Evolutionary conservation across 495 filamentous ascomycete species (phyloP).

Genomic region (Cercophora samala): DNA sequence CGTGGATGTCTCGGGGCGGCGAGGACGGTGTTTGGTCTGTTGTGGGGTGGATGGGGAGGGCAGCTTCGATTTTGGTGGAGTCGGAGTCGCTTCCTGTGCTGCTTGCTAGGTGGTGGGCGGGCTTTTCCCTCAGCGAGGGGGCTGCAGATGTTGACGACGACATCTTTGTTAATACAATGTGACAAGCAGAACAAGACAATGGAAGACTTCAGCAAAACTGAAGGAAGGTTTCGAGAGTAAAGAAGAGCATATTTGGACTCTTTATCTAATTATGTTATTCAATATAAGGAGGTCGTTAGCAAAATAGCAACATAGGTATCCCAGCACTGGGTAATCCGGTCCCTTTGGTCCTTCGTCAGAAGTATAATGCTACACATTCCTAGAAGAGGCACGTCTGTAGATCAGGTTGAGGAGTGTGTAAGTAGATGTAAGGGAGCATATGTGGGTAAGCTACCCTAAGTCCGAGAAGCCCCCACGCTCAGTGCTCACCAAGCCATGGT

Average conservation of each 20-base stretch:
- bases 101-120: not conserved
- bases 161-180: not conserved
- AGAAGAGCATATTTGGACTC: no score
- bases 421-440: no score
- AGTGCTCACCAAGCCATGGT: not conserved
- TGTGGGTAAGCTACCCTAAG: not conserved
- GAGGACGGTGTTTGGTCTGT: conserved; percentile 3
- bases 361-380: no score
- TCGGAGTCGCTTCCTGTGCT: not conserved
- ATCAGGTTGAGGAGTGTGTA: no score
- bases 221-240: not conserved
- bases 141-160: not conserved
- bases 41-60: not conserved
- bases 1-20: conserved; percentile 14
- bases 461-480: not conserved
- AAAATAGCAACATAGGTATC: no score
- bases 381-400: no score
- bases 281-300: no score
- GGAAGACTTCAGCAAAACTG: no score
- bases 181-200: not conserved
- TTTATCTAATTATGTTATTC: no score
- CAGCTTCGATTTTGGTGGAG: not conserved
- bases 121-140: not conserved
- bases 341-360: no score
- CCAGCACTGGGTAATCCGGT: no score